Evolutionary conservation across 108 stramenopile species (phyloP), one percentile per base, ranked within the genome.

Genomic region (Skeletonema tropicum): DNA sequence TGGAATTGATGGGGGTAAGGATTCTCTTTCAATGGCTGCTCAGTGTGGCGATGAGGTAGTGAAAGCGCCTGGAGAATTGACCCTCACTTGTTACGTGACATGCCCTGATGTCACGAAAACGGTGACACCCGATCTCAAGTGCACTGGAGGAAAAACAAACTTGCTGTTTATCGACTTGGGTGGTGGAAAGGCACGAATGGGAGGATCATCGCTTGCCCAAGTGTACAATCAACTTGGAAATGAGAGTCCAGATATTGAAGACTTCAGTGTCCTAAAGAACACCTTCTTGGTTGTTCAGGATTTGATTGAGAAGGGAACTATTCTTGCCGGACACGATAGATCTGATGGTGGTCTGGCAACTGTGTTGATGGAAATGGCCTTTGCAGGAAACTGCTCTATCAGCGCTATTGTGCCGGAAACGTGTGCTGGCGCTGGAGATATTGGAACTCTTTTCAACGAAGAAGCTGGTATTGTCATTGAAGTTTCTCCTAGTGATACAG

Each of bases 21-120:
- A 99, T 78, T 98, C 98, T 8, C 91, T 99, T 36, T 97, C 97
- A 67, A 99, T 99, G 99, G 99, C 99, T 17, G 99, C 98, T 35
- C 79, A 87, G 75, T 96, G 92, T 75, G 96, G 95, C 42, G 91
- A 90, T 6, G 98, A 98, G 77, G 80, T 97, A 19, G 98, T 98
- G 61, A 98, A 98, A 86, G 94, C 97, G 35, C 99, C 99, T 21
- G 99, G 99, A 32, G 96, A 98, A 76, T 81, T 99, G 41, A 94
- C 97, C 25, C 76, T 99, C 76, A 98, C 98, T 30, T 96, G 92
- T 76, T 97, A 99, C 83, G 94, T 94, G 32, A 94, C 96, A 42
- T 98, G 96, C 74, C 92, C 96, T 1, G 96, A 98, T 77, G 82
- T 97, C 61, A 95, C 92, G 33, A 90, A 90, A 87, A 97, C 97